Evolutionary conservation across 2,329 filamentous ascomycete genomes (phyloP), one percentile per base, ranked within the genome.

Genomic region (Akanthomyces dipterigenus): DNA sequence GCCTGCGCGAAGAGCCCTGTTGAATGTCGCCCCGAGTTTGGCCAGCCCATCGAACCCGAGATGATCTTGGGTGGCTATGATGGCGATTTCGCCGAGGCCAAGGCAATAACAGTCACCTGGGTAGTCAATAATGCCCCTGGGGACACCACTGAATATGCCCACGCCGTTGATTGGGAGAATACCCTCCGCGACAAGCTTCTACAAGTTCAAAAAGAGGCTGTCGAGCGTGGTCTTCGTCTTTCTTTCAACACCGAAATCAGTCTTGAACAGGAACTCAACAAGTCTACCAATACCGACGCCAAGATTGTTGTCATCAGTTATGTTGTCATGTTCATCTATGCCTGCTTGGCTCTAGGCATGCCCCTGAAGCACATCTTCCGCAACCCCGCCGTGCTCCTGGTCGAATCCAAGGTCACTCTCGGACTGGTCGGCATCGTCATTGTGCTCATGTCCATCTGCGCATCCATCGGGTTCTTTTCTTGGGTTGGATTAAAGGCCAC

Each of bases 321-420:
- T 76, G 82, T 98, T 65, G 91, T 97, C 78, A 99, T 99, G 95
- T 99, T 99, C 75, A 77, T 99, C 64, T 99, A 99, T 71, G 95
- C 93, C 4, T 98, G 93, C 6, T 77, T 99, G 58, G 93, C 95
- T 0, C 81, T 99, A 0, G 95, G 95, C 0, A 96, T 93, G 1
- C 95, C 90, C 0, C 77, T 93, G 62, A 85, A 83, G 67, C 89
- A 93, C 62, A 77, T 98, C 50, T 76, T 96, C 54, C 85, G 84
- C 57, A 96, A 96, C 70, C 93, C 93, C 1, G 84, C 90, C 14
- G 88, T 91, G 56, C 87, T 91, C 2, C 78, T 99, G 3, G 93
- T 99, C 1, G 91, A 98, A 74, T 97, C 93, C 68, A 99, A 99
- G 75, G 97, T 99, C 70, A 90, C 93, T 16, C 83, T 99, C 16